Evolutionary conservation across 1,284 basidiomycete species (phyloP), one percentile per base, ranked within the genome.

Genomic region (Phenoliferia sp.): DNA sequence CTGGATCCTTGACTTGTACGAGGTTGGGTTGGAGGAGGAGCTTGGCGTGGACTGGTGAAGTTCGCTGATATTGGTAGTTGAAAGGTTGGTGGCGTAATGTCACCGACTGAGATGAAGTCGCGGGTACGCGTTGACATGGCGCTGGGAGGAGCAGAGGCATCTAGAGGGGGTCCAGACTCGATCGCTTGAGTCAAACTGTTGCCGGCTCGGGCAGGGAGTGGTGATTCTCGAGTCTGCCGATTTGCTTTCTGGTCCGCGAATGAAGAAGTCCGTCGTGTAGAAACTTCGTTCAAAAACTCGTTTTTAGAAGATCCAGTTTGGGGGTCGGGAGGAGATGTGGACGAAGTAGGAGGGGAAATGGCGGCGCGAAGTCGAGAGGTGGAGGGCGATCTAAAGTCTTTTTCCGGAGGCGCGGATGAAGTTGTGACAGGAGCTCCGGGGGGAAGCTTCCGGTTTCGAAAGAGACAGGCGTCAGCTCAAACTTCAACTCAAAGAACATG

Each of bases 271-370:
- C 69, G 64, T 39, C 36, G 61, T 17, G 58, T 39, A 54, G 31
- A 59, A 12, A 29, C 60, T 60, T n/a, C 72, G 33, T 75, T 69
- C 61, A 77, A 75, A 63, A 52, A 77, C 80, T 65, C 77, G 76
- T 10, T 82, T 73, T 29, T 19, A 31, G 64, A 32, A 44, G 48
- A 17, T 62, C 59, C 29, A 82, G 66, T 58, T 78, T 79, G 1
- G 80, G 79, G 1, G 10, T 29, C 6, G 26, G 55, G 7, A 19
- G 55, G 6, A 19, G 55, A 7, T 29, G 44, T 48, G 15, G 44
- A 48, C 15, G 15, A 15, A 7, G 7, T 52, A 44, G 48, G 48
- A 9, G 48, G 48, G 48, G 48, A 52, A 19, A 52, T 22, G 19
- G 48, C 48, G 48, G 48, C 48, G 48, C 48, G 48, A 26, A 52